phyloP scores from a whole-genome alignment of 306 rosid genomes.

The Prinsepia uniflora region DNA sequence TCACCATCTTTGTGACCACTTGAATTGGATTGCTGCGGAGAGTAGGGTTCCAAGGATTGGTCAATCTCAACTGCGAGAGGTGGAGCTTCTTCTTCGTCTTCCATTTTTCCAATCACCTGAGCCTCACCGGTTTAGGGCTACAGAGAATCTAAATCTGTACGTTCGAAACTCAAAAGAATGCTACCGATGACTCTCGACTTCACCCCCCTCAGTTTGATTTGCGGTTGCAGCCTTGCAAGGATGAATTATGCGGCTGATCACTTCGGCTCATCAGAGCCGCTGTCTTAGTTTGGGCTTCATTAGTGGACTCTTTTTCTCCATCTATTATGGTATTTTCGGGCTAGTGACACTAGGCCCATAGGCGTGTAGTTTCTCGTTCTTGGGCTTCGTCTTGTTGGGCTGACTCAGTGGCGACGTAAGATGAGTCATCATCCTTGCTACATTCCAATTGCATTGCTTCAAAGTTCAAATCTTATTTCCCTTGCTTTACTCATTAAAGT shows the following conservation, averaged over 20 bases:
- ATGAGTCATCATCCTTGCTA: too few species aligned
- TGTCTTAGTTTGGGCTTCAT: background rate
- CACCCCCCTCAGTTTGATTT: background rate
- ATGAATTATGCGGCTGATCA: background rate
- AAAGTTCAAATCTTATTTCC: background rate
- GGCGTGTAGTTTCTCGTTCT: background rate
- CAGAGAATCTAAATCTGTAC: background rate
- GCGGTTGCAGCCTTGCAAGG: too few species aligned
- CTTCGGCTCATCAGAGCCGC: background rate
- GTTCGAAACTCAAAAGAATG: too few species aligned
- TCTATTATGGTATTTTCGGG: background rate
- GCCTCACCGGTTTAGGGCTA: background rate
- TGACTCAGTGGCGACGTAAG: too few species aligned
- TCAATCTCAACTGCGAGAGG: slow-evolving; percentile 78
- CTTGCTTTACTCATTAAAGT: background rate
- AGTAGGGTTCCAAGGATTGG: slow-evolving; percentile 22
- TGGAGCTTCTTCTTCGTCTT: slow-evolving; percentile 69
- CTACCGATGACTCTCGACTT: too few species aligned
- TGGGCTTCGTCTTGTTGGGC: background rate
- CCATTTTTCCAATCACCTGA: slow-evolving; percentile 34
- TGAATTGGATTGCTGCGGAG: slow-evolving; percentile 16
- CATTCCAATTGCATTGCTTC: background rate
- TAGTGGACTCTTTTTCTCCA: background rate
- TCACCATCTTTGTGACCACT: slow-evolving; percentile 14
- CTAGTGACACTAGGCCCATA: too few species aligned